Base-by-base conservation (phyloP, 441 rosid genomes). In the Daphne laureola region DNA sequence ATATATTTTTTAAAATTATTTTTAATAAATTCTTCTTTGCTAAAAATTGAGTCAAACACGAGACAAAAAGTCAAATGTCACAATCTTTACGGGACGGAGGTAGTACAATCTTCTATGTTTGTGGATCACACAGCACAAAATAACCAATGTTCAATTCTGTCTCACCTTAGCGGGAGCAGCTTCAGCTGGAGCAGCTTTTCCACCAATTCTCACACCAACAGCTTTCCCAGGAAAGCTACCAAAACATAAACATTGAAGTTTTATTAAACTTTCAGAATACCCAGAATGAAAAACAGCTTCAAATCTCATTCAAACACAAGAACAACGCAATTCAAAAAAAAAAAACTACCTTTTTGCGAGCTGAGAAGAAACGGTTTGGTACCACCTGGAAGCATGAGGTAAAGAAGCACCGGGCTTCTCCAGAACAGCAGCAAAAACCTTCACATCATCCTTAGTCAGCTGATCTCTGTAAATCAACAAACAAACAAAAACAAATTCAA, bases 141-240 rank as follows among this genome's bases (percentile, higher is more conserved):
- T 4, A 5, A 5, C 7, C 9, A 31, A 31, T 9, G 7, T 31
- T 31, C 38, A 46, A 7, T 56, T 9, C 17, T 11, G 25, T 51
- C 65, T 13, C 45, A 77, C 77, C 71, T 63, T 56, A 45, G 65
- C 69, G 5, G 73, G 46, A 42, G 65, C 74, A 49, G 74, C 67
- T 64, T 72, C 70, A 59, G 51, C 67, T 12, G 80, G 53, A 49
- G 77, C 78, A 68, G 61, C 84, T 54, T 58, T 54, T 57, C 81
- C 80, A 42, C 90, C 86, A 52, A 89, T 9, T 17, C 71, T 74
- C 25, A 92, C 98, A 18, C 97, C 96, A 49, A 68, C 69, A 42
- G 98, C 88, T 78, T 86, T 84, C 0, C 96, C 88, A 4, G 95
- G 95, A 65, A 92, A 88, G 67, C 96, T 92, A 62, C 12, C 13